phyloP scores from a whole-genome alignment of 2,329 filamentous ascomycete genomes.

The Xylariaceae sp. region DNA sequence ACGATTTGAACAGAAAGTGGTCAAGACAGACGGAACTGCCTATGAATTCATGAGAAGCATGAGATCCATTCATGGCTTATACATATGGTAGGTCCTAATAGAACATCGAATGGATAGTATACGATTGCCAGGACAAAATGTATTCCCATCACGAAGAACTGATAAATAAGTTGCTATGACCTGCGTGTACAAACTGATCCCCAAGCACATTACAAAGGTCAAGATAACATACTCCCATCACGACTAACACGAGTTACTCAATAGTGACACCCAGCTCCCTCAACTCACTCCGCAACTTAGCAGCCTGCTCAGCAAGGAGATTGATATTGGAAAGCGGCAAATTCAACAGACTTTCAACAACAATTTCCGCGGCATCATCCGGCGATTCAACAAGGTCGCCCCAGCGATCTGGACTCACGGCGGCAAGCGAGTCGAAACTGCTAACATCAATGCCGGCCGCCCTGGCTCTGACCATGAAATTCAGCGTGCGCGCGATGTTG shows the following conservation, averaged over 20 bases:
- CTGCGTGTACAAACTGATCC: too few species aligned
- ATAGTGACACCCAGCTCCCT: neutral
- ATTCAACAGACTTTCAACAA: neutral
- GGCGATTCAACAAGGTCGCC: neutral
- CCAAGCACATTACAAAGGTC: too few species aligned
- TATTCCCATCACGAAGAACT: too few species aligned
- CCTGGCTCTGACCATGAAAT: slow-evolving; percentile 13
- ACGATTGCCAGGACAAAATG: too few species aligned
- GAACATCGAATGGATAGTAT: too few species aligned
- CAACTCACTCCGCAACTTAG: slow-evolving; percentile 1
- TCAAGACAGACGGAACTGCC: too few species aligned
- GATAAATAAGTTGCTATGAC: too few species aligned
- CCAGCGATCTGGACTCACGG: slow-evolving; percentile 6
- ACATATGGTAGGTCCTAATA: too few species aligned
- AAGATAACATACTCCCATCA: neutral
- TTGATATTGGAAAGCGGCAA: neutral
- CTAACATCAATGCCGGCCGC: slow-evolving; percentile 8
- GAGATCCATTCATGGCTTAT: too few species aligned
- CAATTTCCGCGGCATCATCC: neutral
- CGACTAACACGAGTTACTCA: neutral
- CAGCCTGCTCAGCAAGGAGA: neutral
- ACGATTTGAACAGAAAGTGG: too few species aligned
- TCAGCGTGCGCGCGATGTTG: slow-evolving; percentile 4
- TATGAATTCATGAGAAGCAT: too few species aligned
- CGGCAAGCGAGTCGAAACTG: slow-evolving; percentile 4